phyloP scores from a whole-genome alignment of 2,329 filamentous ascomycete species.

The Fusarium clavum region DNA sequence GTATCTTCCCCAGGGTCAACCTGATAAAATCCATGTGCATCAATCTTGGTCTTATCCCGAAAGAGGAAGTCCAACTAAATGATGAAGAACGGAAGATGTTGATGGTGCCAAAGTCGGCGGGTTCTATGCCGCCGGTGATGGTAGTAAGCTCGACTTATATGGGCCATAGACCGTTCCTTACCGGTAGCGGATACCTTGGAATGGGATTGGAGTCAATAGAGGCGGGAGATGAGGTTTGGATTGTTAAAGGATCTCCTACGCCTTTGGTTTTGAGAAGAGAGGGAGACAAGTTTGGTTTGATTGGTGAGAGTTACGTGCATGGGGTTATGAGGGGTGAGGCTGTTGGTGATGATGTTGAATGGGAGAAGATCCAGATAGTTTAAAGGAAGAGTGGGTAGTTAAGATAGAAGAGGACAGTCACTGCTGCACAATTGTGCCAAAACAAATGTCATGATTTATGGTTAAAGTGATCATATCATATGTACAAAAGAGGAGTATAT shows the following conservation, averaged over 20 bases:
- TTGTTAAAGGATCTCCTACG: not conserved
- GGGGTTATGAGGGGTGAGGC: constrained; percentile 8
- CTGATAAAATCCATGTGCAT: not conserved
- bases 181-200: not conserved
- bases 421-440: too few relatives aligned
- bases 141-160: too few relatives aligned
- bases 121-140: too few relatives aligned
- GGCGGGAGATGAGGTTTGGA: not conserved
- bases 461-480: not conserved
- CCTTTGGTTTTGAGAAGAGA: not conserved
- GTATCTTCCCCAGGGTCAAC: not conserved
- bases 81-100: too few relatives aligned
- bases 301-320: not conserved
- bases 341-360: not conserved
- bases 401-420: too few relatives aligned
- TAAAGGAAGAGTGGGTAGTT: not conserved
- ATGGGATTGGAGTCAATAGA: not conserved
- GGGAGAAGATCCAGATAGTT: not conserved
- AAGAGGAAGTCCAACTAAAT: fast-evolving
- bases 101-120: too few relatives aligned
- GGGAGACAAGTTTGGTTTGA: fast-evolving
- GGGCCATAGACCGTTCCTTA: not conserved
- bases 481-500: not conserved
- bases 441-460: not conserved
- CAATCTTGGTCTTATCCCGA: fast-evolving